Percentiles rank a stretch among this genome's conserved stretches.
Conservation (phyloP, 148 eudicot species). For the Camellia lanceoleosa region DNA sequence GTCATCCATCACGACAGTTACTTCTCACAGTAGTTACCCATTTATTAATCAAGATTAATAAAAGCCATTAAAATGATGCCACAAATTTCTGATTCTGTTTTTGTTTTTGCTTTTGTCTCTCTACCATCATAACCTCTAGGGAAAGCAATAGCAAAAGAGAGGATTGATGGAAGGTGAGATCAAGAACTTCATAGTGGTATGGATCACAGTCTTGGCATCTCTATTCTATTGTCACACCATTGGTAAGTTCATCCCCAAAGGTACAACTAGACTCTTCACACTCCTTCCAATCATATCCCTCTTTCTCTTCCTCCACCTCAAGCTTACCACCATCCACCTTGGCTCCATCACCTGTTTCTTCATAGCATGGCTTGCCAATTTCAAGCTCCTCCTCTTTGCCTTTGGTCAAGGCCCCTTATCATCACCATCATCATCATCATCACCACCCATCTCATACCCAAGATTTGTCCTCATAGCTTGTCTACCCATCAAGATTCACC, state of each 20-base stretch:
- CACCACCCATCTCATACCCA: slow-evolving; percentile 20
- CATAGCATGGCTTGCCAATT: slow-evolving; percentile 45
- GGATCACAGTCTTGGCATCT: slow-evolving; percentile 18
- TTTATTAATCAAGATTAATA: no score
- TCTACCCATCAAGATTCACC: slow-evolving; percentile 28
- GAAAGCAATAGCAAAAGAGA: not conserved
- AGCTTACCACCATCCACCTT: slow-evolving; percentile 27
- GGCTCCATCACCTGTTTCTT: slow-evolving; percentile 26
- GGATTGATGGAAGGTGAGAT: slow-evolving; percentile 34
- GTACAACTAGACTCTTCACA: slow-evolving; percentile 23
- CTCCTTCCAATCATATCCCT: slow-evolving; percentile 27
- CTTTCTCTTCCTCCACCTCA: slow-evolving; percentile 33
- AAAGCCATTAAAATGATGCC: no score
- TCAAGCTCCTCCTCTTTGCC: slow-evolving; percentile 38
- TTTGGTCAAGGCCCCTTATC: slow-evolving; percentile 21
- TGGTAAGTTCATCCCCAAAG: slow-evolving; percentile 24
- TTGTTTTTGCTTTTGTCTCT: not conserved
- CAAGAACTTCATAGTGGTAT: slow-evolving; percentile 28
- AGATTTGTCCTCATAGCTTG: slow-evolving; percentile 30
- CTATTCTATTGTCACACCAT: slow-evolving; percentile 25
- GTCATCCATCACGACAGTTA: no score
- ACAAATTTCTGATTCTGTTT: no score
- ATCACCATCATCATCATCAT: not conserved
- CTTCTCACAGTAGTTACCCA: no score
- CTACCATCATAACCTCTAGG: not conserved